Percentiles rank a stretch among this genome's conserved stretches.
Evolutionary conservation across 192 early-diverging fungal species (phyloP).

Genomic region (Funneliformis geosporum): DNA sequence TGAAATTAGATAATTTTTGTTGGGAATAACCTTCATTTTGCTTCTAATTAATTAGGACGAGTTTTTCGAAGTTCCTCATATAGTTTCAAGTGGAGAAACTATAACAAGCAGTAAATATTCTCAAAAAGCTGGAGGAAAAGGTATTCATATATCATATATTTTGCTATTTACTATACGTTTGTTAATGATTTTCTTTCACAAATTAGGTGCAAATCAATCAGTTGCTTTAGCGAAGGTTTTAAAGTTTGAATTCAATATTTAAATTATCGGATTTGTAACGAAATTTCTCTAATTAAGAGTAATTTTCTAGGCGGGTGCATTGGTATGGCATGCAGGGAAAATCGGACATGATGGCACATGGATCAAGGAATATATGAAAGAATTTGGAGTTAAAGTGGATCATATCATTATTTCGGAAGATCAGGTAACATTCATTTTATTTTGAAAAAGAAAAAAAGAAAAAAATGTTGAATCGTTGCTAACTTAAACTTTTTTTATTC

Average conservation of each 20-base stretch:
- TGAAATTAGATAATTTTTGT: not conserved
- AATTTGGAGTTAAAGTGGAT: constrained; percentile 66
- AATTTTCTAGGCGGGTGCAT: constrained; percentile 55
- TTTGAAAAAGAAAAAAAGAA: too few relatives aligned
- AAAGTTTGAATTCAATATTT: not conserved
- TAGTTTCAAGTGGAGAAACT: constrained; percentile 59
- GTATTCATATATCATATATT: constrained; percentile 19
- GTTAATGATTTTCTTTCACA: not conserved
- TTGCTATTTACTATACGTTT: not conserved
- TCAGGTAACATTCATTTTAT: too few relatives aligned
- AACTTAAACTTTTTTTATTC: too few relatives aligned
- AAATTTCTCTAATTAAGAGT: not conserved
- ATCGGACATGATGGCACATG: constrained; percentile 83
- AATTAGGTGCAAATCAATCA: constrained; percentile 83
- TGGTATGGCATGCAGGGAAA: constrained; percentile 72
- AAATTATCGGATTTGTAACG: not conserved
- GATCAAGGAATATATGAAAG: constrained; percentile 67
- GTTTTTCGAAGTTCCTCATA: constrained; percentile 72
- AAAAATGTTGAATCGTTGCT: too few relatives aligned
- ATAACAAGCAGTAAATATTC: constrained; percentile 12
- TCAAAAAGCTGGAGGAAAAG: constrained; percentile 8
- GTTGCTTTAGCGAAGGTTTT: constrained; percentile 75
- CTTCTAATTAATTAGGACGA: constrained; percentile 52
- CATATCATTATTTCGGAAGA: constrained; percentile 56
- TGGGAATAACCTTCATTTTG: not conserved